Percentiles rank a stretch among this genome's conserved stretches.
Evolutionary conservation across 2,329 filamentous ascomycete genomes (phyloP).

Genomic region (Cladosporium austrohemisphaericum): DNA sequence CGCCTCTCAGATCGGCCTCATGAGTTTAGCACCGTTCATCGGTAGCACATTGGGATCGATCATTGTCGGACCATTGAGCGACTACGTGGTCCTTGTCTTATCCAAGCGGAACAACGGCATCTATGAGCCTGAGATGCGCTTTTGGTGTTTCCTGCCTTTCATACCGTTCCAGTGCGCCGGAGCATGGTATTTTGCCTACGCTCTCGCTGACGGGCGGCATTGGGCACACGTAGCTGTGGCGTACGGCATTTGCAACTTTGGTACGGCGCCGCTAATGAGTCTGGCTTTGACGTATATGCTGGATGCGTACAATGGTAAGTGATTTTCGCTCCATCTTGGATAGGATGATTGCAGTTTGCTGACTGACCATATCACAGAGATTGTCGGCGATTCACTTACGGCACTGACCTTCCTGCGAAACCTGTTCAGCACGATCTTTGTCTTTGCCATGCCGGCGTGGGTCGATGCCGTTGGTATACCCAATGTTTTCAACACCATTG

Average conservation of each 20-base stretch:
- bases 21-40: constrained; percentile 50
- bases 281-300: constrained; percentile 40
- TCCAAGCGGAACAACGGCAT: constrained; percentile 33
- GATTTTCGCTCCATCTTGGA: neutral
- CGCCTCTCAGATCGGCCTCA: constrained; percentile 48
- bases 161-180: constrained; percentile 32
- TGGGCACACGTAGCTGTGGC: constrained; percentile 36
- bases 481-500: constrained; percentile 42
- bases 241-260: constrained; percentile 38
- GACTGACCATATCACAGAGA: constrained; percentile 30
- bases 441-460: constrained; percentile 47
- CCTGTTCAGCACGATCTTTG: constrained; percentile 40
- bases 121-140: constrained; percentile 35
- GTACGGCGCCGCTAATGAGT: constrained; percentile 32
- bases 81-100: constrained; percentile 37
- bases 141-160: constrained; percentile 34
- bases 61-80: constrained; percentile 46
- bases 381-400: constrained; percentile 47
- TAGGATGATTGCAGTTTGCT: neutral
- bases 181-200: constrained; percentile 40
- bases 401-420: constrained; percentile 46
- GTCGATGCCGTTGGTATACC: constrained; percentile 36
- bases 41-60: constrained; percentile 46
- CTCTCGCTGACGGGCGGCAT: constrained; percentile 23
- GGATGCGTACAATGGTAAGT: constrained; percentile 38